Base-by-base conservation (phyloP, 2,329 filamentous ascomycete genomes). In the Metarhizium humberi region DNA sequence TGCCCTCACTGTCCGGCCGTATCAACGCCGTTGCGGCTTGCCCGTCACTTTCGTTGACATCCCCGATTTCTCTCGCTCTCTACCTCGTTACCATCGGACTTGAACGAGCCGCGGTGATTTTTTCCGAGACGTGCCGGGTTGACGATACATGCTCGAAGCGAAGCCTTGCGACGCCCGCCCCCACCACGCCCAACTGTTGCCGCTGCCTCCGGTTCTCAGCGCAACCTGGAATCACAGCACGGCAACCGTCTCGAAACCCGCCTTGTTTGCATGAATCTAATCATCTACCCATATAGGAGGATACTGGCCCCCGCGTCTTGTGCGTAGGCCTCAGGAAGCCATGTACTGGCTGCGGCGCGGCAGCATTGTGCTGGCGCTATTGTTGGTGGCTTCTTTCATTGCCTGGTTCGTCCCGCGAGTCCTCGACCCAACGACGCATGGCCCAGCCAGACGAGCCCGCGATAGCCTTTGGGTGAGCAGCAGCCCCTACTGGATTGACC, bases 401-500 rank as follows among this genome's bases (percentile, higher is more conserved):
- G 69, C 78, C 50, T 78, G 75, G 65, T 68, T 76, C 34, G 64
- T 87, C 6, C 78, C 82, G 48, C 74, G 75, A 53, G 67, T 77
- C 47, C 76, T 87, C 58, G 81, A 86, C 57, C 86, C 86, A 2
- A 80, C 80, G n/a, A 77, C 75, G n/a, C 82, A 80, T 56, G 75
- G 78, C 57, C 77, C 77, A 40, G 81, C 82, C 52, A 84, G 86
- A 69, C 77, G 79, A 51, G 72, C 75, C 53, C 82, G 85, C 61
- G 85, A 90, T 66, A 72, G 73, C 56, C 73, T 71, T 60, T 92
- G 88, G 88, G 81, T 92, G 50, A 76, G 81, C 49, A 86, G 80
- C 18, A 89, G 87, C 14, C 82, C 82, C 42, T 85, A 85, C 64
- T 92, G 86, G 80, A 69, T 86, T 57, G 88, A 92, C 68, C 79